phyloP scores from a whole-genome alignment of 352 stramenopile species.

The Phytophthora pistaciae region DNA sequence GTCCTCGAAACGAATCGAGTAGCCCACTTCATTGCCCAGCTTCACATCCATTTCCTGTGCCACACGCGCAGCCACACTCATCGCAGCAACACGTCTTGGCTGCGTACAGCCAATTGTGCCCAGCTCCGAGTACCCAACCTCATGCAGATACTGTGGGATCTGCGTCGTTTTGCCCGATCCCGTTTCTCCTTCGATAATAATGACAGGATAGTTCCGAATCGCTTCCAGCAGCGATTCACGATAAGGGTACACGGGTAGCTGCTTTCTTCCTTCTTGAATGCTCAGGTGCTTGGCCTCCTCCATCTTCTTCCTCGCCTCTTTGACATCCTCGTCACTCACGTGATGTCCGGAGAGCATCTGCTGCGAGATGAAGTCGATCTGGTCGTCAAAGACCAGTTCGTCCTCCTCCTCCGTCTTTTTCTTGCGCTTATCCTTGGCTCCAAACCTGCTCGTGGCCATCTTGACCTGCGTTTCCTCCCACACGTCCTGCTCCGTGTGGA shows the following conservation, averaged over 20 bases:
- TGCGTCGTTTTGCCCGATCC: constrained; percentile 99
- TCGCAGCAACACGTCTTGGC: constrained; percentile 97
- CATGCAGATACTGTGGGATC: constrained; percentile 98
- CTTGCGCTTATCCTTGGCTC: constrained; percentile 75
- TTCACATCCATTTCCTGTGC: constrained; percentile 98
- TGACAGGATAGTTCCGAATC: constrained; percentile 94
- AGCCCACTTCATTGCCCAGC: constrained; percentile 98
- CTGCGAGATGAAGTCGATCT: constrained; percentile 99
- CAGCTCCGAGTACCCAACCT: constrained; percentile 98
- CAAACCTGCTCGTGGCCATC: constrained; percentile 77
- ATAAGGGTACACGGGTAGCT: constrained; percentile 98
- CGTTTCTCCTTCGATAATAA: constrained; percentile 93
- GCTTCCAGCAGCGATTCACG: constrained; percentile 97
- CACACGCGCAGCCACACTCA: constrained; percentile 99
- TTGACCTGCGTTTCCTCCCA: constrained; percentile 98
- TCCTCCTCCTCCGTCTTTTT: constrained; percentile 85
- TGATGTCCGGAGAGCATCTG: constrained; percentile 89
- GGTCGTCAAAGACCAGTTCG: constrained; percentile 98
- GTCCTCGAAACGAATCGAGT: constrained; percentile 99
- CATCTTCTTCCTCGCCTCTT: constrained; percentile 77
- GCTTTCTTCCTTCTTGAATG: constrained; percentile 96
- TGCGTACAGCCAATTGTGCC: constrained; percentile 97
- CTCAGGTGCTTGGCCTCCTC: constrained; percentile 91
- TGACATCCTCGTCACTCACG: constrained; percentile 83
- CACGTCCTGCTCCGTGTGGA: constrained; percentile 98